These are phyloP conservation scores for Exserohilum turcica DNA, from an alignment of 2,329 filamentous ascomycete genomes.

Conservation along the genomic window DNA sequence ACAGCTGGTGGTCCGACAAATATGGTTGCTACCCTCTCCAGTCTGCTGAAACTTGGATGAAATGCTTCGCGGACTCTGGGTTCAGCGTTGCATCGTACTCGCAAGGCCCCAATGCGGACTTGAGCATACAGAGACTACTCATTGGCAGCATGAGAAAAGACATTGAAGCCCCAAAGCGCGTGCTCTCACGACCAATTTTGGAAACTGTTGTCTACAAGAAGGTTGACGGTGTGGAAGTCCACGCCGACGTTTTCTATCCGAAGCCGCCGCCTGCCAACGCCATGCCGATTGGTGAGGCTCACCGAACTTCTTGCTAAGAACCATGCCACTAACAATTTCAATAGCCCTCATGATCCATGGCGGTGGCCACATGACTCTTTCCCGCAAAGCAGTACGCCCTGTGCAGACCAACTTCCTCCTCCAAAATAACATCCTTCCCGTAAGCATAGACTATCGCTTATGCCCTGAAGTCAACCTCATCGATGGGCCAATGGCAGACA, in stretches of 20 bases:
- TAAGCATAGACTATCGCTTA: conserved; percentile 58
- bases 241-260: conserved; percentile 46
- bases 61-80: conserved; percentile 1
- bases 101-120: background rate
- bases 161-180: background rate
- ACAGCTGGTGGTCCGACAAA: conserved; percentile 27
- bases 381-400: conserved; percentile 46
- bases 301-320: background rate
- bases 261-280: conserved; percentile 1
- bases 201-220: conserved; percentile 18
- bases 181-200: background rate
- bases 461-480: conserved; percentile 55
- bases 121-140: conserved; percentile 2
- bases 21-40: conserved; percentile 14
- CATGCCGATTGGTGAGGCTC: conserved; percentile 9
- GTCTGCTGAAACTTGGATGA: conserved; percentile 5
- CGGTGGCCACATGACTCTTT: conserved; percentile 51
- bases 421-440: conserved; percentile 50
- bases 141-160: conserved; percentile 2
- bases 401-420: conserved; percentile 49
- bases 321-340: conserved; percentile 9
- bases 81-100: conserved; percentile 3
- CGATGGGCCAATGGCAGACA: conserved; percentile 56
- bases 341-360: conserved; percentile 55
- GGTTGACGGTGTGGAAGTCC: conserved; percentile 10